A percentile compares a stretch with the other conserved stretches of the same genome.
Conservation (phyloP, 1,139 yeast species). For the Blastobotrys buckinghamii region DNA sequence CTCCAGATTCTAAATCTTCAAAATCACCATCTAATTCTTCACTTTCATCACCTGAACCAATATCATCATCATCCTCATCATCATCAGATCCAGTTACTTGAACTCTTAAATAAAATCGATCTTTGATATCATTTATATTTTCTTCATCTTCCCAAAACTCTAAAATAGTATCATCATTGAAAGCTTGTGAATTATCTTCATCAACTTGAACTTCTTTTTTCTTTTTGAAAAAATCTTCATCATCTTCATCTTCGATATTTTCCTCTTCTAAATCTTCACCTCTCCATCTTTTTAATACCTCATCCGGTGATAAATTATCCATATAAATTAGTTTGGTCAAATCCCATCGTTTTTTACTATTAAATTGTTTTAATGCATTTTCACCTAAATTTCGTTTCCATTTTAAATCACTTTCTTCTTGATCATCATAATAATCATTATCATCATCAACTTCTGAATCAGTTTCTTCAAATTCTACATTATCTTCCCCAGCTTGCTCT, state of each 20-base stretch:
- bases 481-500: constrained; percentile 26
- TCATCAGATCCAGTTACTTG: constrained; percentile 44
- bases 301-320: constrained; percentile 68
- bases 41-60: constrained; percentile 32
- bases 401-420: constrained; percentile 34
- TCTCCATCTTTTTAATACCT: constrained; percentile 73
- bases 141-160: constrained; percentile 43
- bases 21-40: constrained; percentile 37
- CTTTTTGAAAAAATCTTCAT: constrained; percentile 59
- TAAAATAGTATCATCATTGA: constrained; percentile 30
- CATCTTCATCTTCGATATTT: constrained; percentile 42
- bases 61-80: constrained; percentile 26
- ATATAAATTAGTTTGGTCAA: constrained; percentile 74
- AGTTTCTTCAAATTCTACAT: constrained; percentile 38
- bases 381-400: constrained; percentile 37
- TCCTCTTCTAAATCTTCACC: constrained; percentile 43
- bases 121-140: constrained; percentile 45
- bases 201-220: constrained; percentile 35
- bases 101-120: constrained; percentile 67
- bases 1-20: constrained; percentile 41
- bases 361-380: constrained; percentile 27
- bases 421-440: constrained; percentile 36
- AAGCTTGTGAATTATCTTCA: constrained; percentile 25
- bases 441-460: constrained; percentile 43
- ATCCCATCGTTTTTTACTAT: constrained; percentile 54